These are phyloP conservation scores for Myotisia sp. DNA, from an alignment of 2,329 filamentous ascomycete genomes.

Conservation along the genomic window DNA sequence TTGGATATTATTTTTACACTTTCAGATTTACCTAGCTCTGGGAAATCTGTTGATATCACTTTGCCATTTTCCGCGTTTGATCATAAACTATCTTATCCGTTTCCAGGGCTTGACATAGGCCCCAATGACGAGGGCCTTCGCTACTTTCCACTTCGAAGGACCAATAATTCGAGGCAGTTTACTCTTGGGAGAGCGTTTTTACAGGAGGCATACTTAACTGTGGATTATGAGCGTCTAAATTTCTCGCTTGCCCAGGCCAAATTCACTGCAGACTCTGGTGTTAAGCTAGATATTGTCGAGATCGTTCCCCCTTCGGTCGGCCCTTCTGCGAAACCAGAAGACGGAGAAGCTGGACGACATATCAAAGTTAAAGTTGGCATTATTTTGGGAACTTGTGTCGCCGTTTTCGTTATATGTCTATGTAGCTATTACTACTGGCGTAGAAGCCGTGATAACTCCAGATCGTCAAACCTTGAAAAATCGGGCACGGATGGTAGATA, in stretches of 20 bases:
- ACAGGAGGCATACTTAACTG: slow-evolving; percentile 28
- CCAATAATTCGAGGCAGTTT: slow-evolving; percentile 21
- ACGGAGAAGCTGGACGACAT: background rate
- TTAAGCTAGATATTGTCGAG: slow-evolving; percentile 11
- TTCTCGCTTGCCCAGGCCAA: slow-evolving; percentile 24
- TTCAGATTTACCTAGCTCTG: slow-evolving; percentile 17
- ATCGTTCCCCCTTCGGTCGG: slow-evolving; percentile 14
- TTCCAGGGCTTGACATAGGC: slow-evolving; percentile 16
- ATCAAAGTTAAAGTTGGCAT: slow-evolving; percentile 8
- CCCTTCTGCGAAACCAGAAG: slow-evolving; percentile 10
- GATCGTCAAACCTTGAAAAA: slow-evolving; percentile 1
- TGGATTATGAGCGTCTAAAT: slow-evolving; percentile 25
- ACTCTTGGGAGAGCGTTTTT: slow-evolving; percentile 29
- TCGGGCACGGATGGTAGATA: slow-evolving; percentile 7
- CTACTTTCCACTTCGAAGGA: slow-evolving; percentile 29
- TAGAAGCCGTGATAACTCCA: slow-evolving; percentile 2
- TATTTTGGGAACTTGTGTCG: slow-evolving; percentile 6
- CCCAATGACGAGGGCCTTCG: slow-evolving; percentile 15
- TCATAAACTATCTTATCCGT: slow-evolving; percentile 23
- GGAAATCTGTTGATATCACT: slow-evolving; percentile 19
- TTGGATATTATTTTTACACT: slow-evolving; percentile 25
- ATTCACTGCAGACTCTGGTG: slow-evolving; percentile 15
- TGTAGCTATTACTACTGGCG: slow-evolving; percentile 7
- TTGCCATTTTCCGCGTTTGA: slow-evolving; percentile 30
- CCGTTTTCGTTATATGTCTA: slow-evolving; percentile 5